These are phyloP conservation scores for Gossypium longicalyx DNA, from an alignment of 345 rosid genomes.

Conservation along the genomic window DNA sequence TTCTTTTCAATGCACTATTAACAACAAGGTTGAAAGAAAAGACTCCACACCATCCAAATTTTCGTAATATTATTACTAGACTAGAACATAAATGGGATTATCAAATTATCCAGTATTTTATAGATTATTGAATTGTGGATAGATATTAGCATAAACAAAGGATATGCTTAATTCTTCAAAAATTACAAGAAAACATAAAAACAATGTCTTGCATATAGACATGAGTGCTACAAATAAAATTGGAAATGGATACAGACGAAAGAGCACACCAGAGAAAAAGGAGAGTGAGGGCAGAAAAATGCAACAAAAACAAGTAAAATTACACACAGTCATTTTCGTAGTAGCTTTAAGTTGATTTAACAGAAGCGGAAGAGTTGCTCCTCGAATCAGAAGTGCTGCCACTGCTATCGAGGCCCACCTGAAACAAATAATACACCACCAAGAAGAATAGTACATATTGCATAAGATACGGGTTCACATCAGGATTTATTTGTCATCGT, in stretches of 20 bases:
- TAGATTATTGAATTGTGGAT: not conserved
- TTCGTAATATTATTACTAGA: not conserved
- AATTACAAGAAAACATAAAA: not conserved
- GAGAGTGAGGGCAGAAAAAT: not conserved
- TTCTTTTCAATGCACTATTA: not conserved
- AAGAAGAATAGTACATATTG: not conserved
- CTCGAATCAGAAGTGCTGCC: constrained; percentile 65
- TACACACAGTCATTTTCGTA: constrained; percentile 57
- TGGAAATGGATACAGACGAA: not conserved
- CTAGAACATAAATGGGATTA: not conserved
- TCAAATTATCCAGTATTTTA: not conserved
- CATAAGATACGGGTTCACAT: not conserved
- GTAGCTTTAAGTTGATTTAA: constrained; percentile 75
- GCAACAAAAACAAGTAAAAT: constrained; percentile 7
- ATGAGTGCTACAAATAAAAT: not conserved
- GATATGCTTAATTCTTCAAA: not conserved
- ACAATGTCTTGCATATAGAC: not conserved
- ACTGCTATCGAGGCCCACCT: constrained; percentile 87
- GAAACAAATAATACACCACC: constrained; percentile 11
- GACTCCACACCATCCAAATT: not conserved
- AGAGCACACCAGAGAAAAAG: not conserved
- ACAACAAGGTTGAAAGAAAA: not conserved
- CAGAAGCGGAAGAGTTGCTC: constrained; percentile 56
- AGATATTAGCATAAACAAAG: not conserved
- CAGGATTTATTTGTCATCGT: not conserved